Evolutionary conservation across 2,329 filamentous ascomycete species (phyloP), one percentile per base, ranked within the genome.

Genomic region (Clonostachys rosea): DNA sequence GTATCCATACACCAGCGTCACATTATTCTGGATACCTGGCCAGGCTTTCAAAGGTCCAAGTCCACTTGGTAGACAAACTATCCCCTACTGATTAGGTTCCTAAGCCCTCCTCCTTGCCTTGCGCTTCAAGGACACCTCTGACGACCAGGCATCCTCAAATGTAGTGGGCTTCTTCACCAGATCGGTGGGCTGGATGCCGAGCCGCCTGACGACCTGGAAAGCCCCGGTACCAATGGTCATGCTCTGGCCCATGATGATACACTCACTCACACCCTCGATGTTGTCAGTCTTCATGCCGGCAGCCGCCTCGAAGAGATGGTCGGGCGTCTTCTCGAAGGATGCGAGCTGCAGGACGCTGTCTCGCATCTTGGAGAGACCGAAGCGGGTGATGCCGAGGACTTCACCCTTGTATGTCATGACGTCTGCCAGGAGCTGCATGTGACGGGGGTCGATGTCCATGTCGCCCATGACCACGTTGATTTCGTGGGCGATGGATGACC

Each of bases 341-440:
- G 94, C 94, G 12, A 99, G 78, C 67, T 99, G 94, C 47, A 99
- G 73, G 11, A 97, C 94, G 14, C 83, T 89, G 66, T 99, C 94
- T 45, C 94, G 80, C 87, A 96, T 97, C 76, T 97, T 99, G 48
- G 91, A 88, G 24, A 99, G 76, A 45, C 94, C 94, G 66, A 97
- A 97, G 34, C 94, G 86, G 3, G 94, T 99, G 63, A 99, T 99
- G 45, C 94, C 94, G 16, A 96, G 79, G 0, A 99, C 89, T 56
- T 97, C 92, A 44, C 94, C 94, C 73, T 96, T 97, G 78, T 92
- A 97, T 1, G 94, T 97, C 94, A 99, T 99, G 46, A 96, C 91
- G 60, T 99, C 94, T 11, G 94, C 92, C 2, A 99, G 81, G 16
- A 99, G 79, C 64, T 96, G 87, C 91, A 99, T 97, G 71, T 99